Percentiles rank a stretch among this genome's conserved stretches.
Conservation (phyloP, 257 asterid genomes). For the Solanum ossicruentum region DNA sequence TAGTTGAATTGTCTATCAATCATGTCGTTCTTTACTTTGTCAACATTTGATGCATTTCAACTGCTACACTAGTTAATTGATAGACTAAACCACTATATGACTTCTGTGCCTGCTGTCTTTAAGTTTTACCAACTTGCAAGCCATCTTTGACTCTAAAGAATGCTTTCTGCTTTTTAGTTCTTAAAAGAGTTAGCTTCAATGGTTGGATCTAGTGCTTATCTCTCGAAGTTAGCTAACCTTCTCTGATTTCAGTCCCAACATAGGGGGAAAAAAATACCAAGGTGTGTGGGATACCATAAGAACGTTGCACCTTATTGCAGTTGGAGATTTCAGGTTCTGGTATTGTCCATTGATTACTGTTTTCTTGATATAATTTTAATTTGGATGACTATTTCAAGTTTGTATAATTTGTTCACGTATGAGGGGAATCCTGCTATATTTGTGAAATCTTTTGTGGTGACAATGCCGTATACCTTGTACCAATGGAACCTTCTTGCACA, state of each 20-base stretch:
- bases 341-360: neutral
- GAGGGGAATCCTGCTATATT: neutral
- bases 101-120: neutral
- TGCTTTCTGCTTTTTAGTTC: neutral
- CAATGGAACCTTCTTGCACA: neutral
- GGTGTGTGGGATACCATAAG: neutral
- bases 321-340: neutral
- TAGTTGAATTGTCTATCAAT: neutral
- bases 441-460: neutral
- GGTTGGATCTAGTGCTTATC: neutral
- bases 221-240: neutral
- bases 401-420: neutral
- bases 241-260: neutral
- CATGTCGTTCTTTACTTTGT: neutral
- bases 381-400: neutral
- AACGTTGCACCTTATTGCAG: neutral
- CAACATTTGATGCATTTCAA: neutral
- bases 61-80: neutral
- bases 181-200: neutral
- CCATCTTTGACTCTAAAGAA: neutral
- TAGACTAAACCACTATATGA: neutral
- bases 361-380: neutral
- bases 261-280: neutral
- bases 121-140: neutral
- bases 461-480: neutral